A percentile compares a stretch with the other conserved stretches of the same genome.
Conservation (phyloP, 306 rosid species). For the Geum urbanum region DNA sequence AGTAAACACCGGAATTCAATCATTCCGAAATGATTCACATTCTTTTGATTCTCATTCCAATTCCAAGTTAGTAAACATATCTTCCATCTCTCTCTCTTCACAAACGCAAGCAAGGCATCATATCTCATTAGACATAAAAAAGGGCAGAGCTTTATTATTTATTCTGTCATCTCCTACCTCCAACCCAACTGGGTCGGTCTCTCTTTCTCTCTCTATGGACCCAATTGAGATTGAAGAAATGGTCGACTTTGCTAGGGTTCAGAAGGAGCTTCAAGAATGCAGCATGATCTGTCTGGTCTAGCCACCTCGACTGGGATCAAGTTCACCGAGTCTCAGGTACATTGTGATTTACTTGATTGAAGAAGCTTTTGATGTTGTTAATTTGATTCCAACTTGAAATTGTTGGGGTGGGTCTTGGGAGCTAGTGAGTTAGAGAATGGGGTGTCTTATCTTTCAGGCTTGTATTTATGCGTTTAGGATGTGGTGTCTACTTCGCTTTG, state of each 20-base stretch:
- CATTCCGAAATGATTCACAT: too few species aligned
- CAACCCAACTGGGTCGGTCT: conserved; percentile 3
- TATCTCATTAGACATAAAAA: too few species aligned
- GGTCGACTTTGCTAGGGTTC: conserved; percentile 92
- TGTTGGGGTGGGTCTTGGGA: conserved; percentile 14
- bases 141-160: conserved; percentile 3
- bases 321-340: conserved; percentile 92
- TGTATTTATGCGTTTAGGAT: conserved; percentile 15
- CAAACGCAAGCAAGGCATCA: background rate
- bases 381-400: conserved; percentile 1
- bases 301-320: conserved; percentile 71
- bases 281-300: conserved; percentile 97
- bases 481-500: conserved; percentile 17
- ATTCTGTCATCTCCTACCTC: background rate
- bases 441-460: conserved; percentile 13
- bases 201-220: background rate
- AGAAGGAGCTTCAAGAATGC: conserved; percentile 99
- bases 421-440: conserved; percentile 13
- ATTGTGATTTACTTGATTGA: background rate
- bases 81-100: background rate
- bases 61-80: too few species aligned
- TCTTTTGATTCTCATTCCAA: too few species aligned
- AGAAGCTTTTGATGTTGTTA: background rate
- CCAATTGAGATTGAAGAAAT: conserved; percentile 31
- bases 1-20: too few species aligned